These are phyloP conservation scores for Fusarium cicatricum DNA, from an alignment of 2,329 filamentous ascomycete species.

Conservation along the genomic window DNA sequence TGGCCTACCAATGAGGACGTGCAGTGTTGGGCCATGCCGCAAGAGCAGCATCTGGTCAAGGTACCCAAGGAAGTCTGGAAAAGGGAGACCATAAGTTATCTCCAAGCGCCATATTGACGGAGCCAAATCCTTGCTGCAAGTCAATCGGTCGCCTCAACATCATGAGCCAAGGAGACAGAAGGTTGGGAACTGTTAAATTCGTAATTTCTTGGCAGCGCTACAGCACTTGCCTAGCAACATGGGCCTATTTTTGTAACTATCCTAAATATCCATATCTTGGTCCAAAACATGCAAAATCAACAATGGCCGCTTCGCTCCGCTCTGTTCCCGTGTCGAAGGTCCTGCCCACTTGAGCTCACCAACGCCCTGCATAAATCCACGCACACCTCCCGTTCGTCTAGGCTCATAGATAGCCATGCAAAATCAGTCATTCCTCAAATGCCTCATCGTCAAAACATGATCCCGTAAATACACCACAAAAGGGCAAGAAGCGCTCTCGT, in stretches of 20 bases:
- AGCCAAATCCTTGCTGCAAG: not conserved
- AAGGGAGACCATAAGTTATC: not conserved
- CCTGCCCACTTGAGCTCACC: slow-evolving; percentile 44
- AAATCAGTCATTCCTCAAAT: slow-evolving; percentile 42
- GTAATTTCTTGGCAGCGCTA: slow-evolving; percentile 37
- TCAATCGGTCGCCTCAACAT: not conserved
- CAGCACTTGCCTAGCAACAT: slow-evolving; percentile 38
- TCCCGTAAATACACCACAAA: slow-evolving; percentile 41
- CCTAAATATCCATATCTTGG: slow-evolving; percentile 27
- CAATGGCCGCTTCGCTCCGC: slow-evolving; percentile 34
- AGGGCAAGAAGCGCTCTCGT: slow-evolving; percentile 35
- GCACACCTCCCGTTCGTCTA: slow-evolving; percentile 37
- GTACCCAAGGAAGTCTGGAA: too few species aligned
- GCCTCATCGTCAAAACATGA: slow-evolving; percentile 44
- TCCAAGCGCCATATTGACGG: not conserved
- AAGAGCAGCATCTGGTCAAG: too few species aligned
- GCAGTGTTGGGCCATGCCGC: too few species aligned
- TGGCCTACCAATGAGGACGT: too few species aligned
- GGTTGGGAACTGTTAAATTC: slow-evolving; percentile 24
- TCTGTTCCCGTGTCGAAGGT: slow-evolving; percentile 35
- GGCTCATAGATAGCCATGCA: slow-evolving; percentile 39
- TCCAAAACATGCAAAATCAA: slow-evolving; percentile 35
- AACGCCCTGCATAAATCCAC: slow-evolving; percentile 42
- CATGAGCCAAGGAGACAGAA: not conserved
- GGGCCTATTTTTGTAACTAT: slow-evolving; percentile 41